Base-by-base conservation (phyloP, 2,329 filamentous ascomycete species). In the Pseudogymnoascus sp. region DNA sequence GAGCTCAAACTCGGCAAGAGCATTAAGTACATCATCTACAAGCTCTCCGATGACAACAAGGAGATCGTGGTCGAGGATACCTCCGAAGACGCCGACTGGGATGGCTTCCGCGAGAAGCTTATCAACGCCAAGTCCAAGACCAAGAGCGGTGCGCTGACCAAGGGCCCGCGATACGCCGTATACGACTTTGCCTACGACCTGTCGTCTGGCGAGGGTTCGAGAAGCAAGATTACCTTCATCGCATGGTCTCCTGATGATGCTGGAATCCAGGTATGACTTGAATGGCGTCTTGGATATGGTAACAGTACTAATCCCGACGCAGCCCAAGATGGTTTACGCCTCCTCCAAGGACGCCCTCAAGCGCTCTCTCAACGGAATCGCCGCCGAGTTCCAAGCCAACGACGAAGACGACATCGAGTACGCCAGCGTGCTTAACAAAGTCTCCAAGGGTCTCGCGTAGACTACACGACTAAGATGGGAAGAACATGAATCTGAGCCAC, bases 311-410 rank as follows among this genome's bases (percentile, higher is more conserved):
- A 45, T 69, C 57, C 19, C 31, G 16, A n/a, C 54, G 65, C 70
- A 92, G 90, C 83, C 88, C 78, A 92, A 92, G 83, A 95, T 95
- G 90, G 84, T 92, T 77, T 95, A 93, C 83, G 89, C 90, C 72
- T 90, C 90, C 62, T 95, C 90, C 78, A 95, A 93, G 82, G 89
- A 93, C 73, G 88, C 89, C 66, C 84, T 95, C 71, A 93, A 92
- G 85, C 87, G 88, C 77, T 78, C 89, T 61, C 84, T 95, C 68
- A 90, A 85, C 75, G 90, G 90, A 68, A 80, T 93, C 71, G 88
- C 88, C 67, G 79, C 81, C 72, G 90, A 93, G 76, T 83, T 93
- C 72, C 90, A 95, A 82, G 90, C 90, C 80, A 93, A 93, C 81
- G 90, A 93, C 77, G 78, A 80, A 70, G 89, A 92, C 77, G 90